A percentile compares a stretch with the other conserved stretches of the same genome.
Evolutionary conservation across 345 rosid genomes (phyloP).

Genomic region (Boechera stricta): DNA sequence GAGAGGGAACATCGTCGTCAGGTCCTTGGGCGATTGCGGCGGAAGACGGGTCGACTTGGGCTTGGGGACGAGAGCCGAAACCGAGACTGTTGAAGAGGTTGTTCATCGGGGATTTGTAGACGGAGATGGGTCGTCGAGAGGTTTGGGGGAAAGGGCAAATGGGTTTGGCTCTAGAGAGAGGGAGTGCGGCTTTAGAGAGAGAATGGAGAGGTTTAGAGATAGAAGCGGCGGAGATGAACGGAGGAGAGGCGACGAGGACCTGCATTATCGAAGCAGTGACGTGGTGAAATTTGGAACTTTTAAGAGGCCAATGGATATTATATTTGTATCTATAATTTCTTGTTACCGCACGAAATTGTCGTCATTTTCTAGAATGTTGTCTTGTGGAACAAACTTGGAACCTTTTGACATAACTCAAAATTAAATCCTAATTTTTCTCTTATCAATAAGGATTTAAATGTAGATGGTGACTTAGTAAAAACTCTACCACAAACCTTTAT

Average conservation of each 20-base stretch:
- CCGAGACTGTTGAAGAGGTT: constrained; percentile 44
- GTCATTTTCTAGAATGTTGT: not conserved
- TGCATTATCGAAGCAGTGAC: constrained; percentile 66
- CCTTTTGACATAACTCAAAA: too few species aligned
- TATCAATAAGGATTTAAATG: too few species aligned
- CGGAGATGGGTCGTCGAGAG: constrained; percentile 37
- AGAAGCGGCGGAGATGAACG: constrained; percentile 52
- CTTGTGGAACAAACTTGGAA: too few species aligned
- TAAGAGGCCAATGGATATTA: not conserved
- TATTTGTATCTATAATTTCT: constrained; percentile 10
- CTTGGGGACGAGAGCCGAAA: constrained; percentile 46
- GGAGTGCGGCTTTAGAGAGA: constrained; percentile 35
- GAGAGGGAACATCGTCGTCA: constrained; percentile 64
- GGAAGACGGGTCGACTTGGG: constrained; percentile 41
- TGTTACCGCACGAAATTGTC: too few species aligned
- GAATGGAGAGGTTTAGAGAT: constrained; percentile 34
- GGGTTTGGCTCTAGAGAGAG: constrained; percentile 34
- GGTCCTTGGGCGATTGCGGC: constrained; percentile 60
- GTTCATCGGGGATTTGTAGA: constrained; percentile 47
- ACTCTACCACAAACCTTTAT: too few species aligned
- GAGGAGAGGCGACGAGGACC: constrained; percentile 69
- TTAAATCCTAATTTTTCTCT: not conserved
- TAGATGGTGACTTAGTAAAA: too few species aligned
- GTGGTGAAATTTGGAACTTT: constrained; percentile 21
- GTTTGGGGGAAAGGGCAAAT: constrained; percentile 37